These are phyloP conservation scores for Candida ponderosae DNA, from an alignment of 805 yeast genomes.

Conservation along the genomic window DNA sequence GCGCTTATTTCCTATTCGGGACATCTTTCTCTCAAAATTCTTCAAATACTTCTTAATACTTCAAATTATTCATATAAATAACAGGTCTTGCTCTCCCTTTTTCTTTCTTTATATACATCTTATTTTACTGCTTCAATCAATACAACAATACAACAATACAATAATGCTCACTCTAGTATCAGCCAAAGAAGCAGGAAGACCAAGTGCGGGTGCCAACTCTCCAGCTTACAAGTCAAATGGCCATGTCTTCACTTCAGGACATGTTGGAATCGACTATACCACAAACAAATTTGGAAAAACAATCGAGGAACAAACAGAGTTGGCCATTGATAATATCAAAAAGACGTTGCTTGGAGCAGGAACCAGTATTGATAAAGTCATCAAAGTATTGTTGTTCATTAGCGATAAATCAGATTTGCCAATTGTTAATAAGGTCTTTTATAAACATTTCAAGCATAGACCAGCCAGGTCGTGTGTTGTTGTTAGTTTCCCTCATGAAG, in stretches of 20 bases:
- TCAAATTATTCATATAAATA: too few relatives aligned
- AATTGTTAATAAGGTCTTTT: constrained; percentile 33
- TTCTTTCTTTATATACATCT: too few relatives aligned
- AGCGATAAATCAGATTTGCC: constrained; percentile 29
- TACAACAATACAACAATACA: too few relatives aligned
- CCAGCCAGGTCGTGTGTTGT: constrained; percentile 44
- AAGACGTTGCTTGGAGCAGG: constrained; percentile 31
- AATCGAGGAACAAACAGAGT: constrained; percentile 32
- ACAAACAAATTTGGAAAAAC: constrained; percentile 26
- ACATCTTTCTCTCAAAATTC: too few relatives aligned
- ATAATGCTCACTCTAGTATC: too few relatives aligned
- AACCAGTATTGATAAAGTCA: constrained; percentile 30
- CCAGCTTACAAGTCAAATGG: constrained; percentile 28
- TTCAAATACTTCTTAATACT: too few relatives aligned
- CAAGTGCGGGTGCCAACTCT: too few relatives aligned
- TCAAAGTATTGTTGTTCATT: constrained; percentile 38
- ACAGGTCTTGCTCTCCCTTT: too few relatives aligned
- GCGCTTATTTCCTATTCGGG: too few relatives aligned
- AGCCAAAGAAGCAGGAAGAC: too few relatives aligned
- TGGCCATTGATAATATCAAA: constrained; percentile 33
- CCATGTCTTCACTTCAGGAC: constrained; percentile 34
- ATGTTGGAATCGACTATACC: constrained; percentile 28
- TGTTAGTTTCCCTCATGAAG: constrained; percentile 16
- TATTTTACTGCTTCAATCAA: too few relatives aligned
- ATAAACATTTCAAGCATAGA: constrained; percentile 28